A percentile compares a stretch with the other conserved stretches of the same genome.
phyloP scores from a whole-genome alignment of 2,329 filamentous ascomycete species.

The Neofusicoccum parvum region DNA sequence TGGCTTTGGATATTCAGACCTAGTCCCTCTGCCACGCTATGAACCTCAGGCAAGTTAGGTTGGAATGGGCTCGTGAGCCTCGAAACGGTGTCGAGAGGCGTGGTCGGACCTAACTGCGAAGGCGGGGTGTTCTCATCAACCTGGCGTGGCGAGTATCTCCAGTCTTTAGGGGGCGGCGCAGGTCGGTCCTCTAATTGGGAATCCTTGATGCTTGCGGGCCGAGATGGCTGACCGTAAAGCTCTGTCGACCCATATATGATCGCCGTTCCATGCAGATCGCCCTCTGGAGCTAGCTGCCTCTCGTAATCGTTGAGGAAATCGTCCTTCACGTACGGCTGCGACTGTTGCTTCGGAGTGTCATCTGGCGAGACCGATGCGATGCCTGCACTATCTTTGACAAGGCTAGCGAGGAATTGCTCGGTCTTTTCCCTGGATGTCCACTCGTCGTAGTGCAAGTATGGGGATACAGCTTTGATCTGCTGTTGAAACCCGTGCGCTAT shows the following conservation, averaged over 20 bases:
- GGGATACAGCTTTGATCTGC: slow-evolving; percentile 51
- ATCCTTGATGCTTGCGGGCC: slow-evolving; percentile 5
- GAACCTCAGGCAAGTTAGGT: slow-evolving; percentile 42
- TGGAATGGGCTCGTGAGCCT: slow-evolving; percentile 24
- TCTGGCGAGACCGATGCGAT: slow-evolving; percentile 5
- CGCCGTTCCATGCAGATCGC: slow-evolving; percentile 36
- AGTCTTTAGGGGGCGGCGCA: slow-evolving; percentile 47
- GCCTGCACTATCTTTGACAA: slow-evolving; percentile 35
- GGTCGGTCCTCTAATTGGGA: slow-evolving; percentile 29
- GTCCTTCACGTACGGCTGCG: slow-evolving; percentile 30
- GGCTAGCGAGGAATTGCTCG: slow-evolving; percentile 56
- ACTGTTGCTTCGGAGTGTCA: slow-evolving; percentile 24
- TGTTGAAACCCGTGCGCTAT: slow-evolving; percentile 42
- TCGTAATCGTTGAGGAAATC: slow-evolving; percentile 22
- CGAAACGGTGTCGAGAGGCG: slow-evolving; percentile 6
- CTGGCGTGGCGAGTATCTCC: slow-evolving; percentile 32
- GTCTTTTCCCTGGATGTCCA: slow-evolving; percentile 59
- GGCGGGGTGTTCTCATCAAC: background rate
- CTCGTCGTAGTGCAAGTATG: slow-evolving; percentile 46
- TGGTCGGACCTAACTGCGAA: background rate
- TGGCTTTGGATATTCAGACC: slow-evolving; percentile 47
- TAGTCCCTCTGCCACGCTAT: slow-evolving; percentile 41
- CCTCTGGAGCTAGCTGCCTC: slow-evolving; percentile 27
- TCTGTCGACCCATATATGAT: slow-evolving; percentile 36
- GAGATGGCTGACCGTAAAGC: slow-evolving; percentile 17